A percentile compares a stretch with the other conserved stretches of the same genome.
phyloP scores from a whole-genome alignment of 768 basidiomycete genomes.

The Amanita molliuscula region DNA sequence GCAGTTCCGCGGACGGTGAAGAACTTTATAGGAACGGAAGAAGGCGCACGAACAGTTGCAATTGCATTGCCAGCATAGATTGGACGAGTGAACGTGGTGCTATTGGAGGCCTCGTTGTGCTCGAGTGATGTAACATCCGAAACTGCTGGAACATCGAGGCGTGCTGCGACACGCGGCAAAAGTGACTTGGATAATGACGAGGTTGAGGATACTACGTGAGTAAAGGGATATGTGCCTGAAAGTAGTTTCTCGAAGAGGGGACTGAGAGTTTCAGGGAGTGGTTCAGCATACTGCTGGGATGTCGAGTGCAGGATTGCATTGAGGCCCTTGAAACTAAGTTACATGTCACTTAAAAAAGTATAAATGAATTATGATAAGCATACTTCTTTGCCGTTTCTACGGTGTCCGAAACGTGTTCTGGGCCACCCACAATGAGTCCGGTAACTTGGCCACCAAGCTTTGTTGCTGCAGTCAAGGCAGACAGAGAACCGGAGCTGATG shows the following conservation, averaged over 20 bases:
- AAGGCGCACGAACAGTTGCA: constrained; percentile 74
- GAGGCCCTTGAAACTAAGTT: constrained; percentile 54
- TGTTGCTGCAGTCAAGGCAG: constrained; percentile 84
- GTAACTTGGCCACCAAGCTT: constrained; percentile 82
- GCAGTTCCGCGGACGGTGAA: constrained; percentile 93
- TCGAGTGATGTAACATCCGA: constrained; percentile 83
- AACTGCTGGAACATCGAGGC: constrained; percentile 81
- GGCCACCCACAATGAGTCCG: constrained; percentile 60
- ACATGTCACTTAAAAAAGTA: constrained; percentile 5
- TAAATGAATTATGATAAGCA: constrained; percentile 8
- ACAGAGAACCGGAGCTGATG: constrained; percentile 78
- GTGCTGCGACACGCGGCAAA: constrained; percentile 85
- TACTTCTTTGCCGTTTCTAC: constrained; percentile 79
- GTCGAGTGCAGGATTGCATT: constrained; percentile 58
- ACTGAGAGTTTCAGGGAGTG: constrained; percentile 68
- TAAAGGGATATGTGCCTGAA: constrained; percentile 53
- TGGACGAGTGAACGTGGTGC: constrained; percentile 82
- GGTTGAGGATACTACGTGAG: constrained; percentile 88
- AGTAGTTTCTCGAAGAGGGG: constrained; percentile 76
- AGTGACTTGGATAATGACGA: constrained; percentile 89
- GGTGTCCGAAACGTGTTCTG: constrained; percentile 53
- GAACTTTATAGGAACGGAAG: constrained; percentile 78
- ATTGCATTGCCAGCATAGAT: constrained; percentile 99
- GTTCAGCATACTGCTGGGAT: constrained; percentile 57
- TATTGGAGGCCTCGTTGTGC: constrained; percentile 58